Evolutionary conservation across 768 basidiomycete genomes (phyloP).

Genomic region (Calocera cornea): DNA sequence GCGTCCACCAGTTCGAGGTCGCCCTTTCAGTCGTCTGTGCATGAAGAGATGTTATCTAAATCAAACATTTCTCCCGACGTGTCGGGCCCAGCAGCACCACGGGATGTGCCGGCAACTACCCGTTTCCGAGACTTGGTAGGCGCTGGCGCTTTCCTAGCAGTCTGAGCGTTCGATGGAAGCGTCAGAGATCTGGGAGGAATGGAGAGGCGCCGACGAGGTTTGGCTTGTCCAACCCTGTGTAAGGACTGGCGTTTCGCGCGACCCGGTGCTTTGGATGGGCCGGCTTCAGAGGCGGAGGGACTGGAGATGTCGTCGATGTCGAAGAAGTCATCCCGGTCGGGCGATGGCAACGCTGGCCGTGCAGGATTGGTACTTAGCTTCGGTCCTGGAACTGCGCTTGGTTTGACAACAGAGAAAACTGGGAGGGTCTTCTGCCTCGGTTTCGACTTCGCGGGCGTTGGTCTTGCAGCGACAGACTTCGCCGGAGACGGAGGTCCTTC

Average conservation of each 20-base stretch:
- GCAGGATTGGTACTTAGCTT: background rate
- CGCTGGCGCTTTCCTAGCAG: background rate
- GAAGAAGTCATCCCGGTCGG: background rate
- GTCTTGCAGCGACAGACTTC: background rate
- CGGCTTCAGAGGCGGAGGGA: background rate
- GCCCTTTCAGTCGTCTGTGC: background rate
- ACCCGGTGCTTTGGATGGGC: background rate
- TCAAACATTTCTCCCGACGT: background rate
- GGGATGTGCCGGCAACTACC: background rate
- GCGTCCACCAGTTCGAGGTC: too few relatives aligned
- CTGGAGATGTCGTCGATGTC: slow-evolving; percentile 2
- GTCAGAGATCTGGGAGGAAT: background rate
- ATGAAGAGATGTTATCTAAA: background rate
- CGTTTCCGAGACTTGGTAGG: background rate
- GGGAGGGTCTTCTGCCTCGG: background rate
- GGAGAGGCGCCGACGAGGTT: background rate
- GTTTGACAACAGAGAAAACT: background rate
- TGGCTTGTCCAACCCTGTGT: background rate
- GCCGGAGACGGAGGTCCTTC: background rate
- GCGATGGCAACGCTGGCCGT: background rate
- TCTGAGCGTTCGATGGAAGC: background rate
- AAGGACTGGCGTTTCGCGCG: background rate
- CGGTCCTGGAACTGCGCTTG: background rate
- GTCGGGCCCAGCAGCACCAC: background rate
- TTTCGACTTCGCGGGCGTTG: background rate